These are phyloP conservation scores for Citrus reticulata DNA, from an alignment of 345 rosid species.

Conservation along the genomic window DNA sequence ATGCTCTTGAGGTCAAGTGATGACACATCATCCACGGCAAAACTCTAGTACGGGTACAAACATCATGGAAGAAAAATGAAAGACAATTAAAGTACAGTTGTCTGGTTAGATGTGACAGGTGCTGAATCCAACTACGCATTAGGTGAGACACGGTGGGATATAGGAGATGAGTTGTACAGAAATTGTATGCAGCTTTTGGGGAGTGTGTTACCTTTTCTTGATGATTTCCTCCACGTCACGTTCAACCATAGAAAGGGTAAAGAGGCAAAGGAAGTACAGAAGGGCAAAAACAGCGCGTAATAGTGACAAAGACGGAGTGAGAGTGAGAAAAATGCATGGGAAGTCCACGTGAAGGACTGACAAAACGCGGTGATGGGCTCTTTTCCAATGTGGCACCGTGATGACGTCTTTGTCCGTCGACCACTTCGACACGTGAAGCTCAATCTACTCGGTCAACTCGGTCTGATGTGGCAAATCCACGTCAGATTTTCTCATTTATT, in stretches of 20 bases:
- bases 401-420: conserved; percentile 19
- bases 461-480: conserved; percentile 22
- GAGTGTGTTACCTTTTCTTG: not conserved
- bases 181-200: not conserved
- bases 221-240: not conserved
- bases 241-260: not conserved
- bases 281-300: no score
- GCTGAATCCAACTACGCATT: not conserved
- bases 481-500: not conserved
- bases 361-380: conserved; percentile 15
- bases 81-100: not conserved
- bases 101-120: not conserved
- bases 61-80: not conserved
- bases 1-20: not conserved
- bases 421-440: conserved; percentile 29
- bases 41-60: not conserved
- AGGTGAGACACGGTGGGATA: not conserved
- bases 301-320: no score
- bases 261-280: not conserved
- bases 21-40: not conserved
- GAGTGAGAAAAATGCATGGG: conserved; percentile 9
- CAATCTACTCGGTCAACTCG: conserved; percentile 17
- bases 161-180: not conserved
- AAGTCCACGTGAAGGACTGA: conserved; percentile 39
- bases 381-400: conserved; percentile 2